Percentiles rank a stretch among this genome's conserved stretches.
These are phyloP conservation scores for Candida sp. DNA, from an alignment of 1,139 yeast genomes.

Conservation along the genomic window DNA sequence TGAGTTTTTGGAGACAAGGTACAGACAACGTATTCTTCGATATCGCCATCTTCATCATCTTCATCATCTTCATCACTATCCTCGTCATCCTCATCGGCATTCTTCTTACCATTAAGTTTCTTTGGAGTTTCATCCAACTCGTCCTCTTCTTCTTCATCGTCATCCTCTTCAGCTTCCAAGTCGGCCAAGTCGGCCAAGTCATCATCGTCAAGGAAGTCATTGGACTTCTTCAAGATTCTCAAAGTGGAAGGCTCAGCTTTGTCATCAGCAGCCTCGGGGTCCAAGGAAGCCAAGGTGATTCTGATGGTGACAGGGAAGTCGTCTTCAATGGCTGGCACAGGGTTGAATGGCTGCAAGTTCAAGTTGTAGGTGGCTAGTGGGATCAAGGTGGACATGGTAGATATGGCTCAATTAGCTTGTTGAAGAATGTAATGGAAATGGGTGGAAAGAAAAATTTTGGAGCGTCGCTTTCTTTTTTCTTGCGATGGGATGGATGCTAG, in stretches of 20 bases:
- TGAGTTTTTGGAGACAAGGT: constrained; percentile 86
- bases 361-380: constrained; percentile 89
- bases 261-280: constrained; percentile 83
- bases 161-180: constrained; percentile 54
- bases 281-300: constrained; percentile 94
- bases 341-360: constrained; percentile 84
- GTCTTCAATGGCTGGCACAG: constrained; percentile 84
- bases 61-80: constrained; percentile 66
- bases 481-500: constrained; percentile 8
- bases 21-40: constrained; percentile 83
- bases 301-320: constrained; percentile 91
- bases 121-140: constrained; percentile 30
- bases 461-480: not conserved
- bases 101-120: constrained; percentile 21
- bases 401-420: not conserved
- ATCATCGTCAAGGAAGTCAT: constrained; percentile 54
- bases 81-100: constrained; percentile 50
- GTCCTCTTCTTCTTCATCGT: constrained; percentile 46
- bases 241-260: constrained; percentile 87
- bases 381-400: constrained; percentile 63
- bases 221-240: constrained; percentile 80
- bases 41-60: constrained; percentile 55
- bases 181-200: constrained; percentile 57
- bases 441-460: constrained; percentile 3
- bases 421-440: constrained; percentile 1